These are phyloP conservation scores for Fomitopsis betulina DNA, from an alignment of 1,284 basidiomycete species.

Conservation along the genomic window DNA sequence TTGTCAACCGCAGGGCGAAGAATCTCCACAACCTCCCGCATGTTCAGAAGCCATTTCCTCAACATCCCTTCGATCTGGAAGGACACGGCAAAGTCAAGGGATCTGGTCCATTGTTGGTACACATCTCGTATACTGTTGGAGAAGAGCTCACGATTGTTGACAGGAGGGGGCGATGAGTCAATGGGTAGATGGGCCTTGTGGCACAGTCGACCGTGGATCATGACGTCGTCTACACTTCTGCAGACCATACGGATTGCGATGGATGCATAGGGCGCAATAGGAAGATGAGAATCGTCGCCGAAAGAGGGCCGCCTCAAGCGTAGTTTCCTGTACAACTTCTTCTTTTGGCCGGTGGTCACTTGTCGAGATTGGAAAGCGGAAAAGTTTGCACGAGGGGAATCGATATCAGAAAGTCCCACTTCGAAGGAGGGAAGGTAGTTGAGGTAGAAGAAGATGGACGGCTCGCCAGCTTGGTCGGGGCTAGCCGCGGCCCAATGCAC, in stretches of 20 bases:
- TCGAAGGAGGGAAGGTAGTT: slow-evolving; percentile 44
- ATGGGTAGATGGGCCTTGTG: slow-evolving; percentile 31
- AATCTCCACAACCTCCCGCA: slow-evolving; percentile 38
- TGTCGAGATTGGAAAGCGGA: no score
- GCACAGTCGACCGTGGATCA: slow-evolving; percentile 34
- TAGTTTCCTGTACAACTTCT: no score
- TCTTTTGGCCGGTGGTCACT: no score
- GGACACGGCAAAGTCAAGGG: slow-evolving; percentile 45
- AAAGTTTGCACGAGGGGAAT: no score
- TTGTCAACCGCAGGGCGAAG: slow-evolving; percentile 34
- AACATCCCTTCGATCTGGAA: slow-evolving; percentile 53
- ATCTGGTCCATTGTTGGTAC: slow-evolving; percentile 33
- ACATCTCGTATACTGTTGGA: slow-evolving; percentile 28
- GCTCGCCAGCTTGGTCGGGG: slow-evolving; percentile 18
- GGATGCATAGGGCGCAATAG: slow-evolving; percentile 42
- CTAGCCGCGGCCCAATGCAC: slow-evolving; percentile 36
- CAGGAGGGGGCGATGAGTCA: slow-evolving; percentile 31
- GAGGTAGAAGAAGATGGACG: slow-evolving; percentile 38
- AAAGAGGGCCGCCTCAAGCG: slow-evolving; percentile 21
- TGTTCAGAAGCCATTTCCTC: slow-evolving; percentile 36
- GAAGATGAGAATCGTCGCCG: slow-evolving; percentile 18
- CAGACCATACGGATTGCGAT: slow-evolving; percentile 47
- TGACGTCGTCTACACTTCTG: slow-evolving; percentile 25
- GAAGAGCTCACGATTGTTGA: slow-evolving; percentile 41
- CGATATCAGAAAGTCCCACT: slow-evolving; percentile 12